phyloP scores from a whole-genome alignment of 202 grass and related monocot genomes.

The Panicum hallii region DNA sequence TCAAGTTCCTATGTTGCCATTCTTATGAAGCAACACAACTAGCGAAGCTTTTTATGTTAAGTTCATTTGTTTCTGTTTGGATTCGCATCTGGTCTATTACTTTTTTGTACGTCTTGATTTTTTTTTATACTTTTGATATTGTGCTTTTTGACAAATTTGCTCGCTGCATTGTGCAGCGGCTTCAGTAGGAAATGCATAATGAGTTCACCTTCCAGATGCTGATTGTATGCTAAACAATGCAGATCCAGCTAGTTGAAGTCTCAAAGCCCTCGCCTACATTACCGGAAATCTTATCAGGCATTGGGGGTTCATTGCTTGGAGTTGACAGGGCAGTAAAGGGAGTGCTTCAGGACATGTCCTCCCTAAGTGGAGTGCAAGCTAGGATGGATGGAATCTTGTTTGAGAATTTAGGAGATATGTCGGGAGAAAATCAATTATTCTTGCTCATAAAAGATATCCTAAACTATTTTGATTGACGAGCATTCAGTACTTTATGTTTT shows the following conservation, averaged over 20 bases:
- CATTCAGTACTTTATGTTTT: constrained; percentile 24
- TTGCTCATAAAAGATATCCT: constrained; percentile 68
- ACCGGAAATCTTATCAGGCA: constrained; percentile 59
- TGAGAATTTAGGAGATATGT: constrained; percentile 63
- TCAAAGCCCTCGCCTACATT: constrained; percentile 72
- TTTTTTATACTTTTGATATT: constrained; percentile 17
- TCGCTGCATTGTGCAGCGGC: constrained; percentile 2
- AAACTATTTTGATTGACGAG: constrained; percentile 61
- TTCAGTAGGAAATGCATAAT: constrained; percentile 31
- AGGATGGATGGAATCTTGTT: constrained; percentile 85
- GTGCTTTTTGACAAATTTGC: background rate
- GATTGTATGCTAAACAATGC: constrained; percentile 48
- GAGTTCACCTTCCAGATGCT: constrained; percentile 40
- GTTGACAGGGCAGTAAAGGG: constrained; percentile 68
- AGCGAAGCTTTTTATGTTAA: constrained; percentile 14
- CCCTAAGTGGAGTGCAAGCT: constrained; percentile 73
- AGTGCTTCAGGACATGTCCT: constrained; percentile 66
- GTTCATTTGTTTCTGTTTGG: constrained; percentile 16
- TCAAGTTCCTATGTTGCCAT: constrained; percentile 11
- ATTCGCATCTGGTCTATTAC: background rate
- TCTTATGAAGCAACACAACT: constrained; percentile 31
- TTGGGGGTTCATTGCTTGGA: constrained; percentile 72
- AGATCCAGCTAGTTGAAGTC: constrained; percentile 88
- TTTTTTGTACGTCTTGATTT: background rate
- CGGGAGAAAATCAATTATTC: constrained; percentile 65